Conservation (phyloP, 2,329 filamentous ascomycete species). For the Davidsoniella virescens region DNA sequence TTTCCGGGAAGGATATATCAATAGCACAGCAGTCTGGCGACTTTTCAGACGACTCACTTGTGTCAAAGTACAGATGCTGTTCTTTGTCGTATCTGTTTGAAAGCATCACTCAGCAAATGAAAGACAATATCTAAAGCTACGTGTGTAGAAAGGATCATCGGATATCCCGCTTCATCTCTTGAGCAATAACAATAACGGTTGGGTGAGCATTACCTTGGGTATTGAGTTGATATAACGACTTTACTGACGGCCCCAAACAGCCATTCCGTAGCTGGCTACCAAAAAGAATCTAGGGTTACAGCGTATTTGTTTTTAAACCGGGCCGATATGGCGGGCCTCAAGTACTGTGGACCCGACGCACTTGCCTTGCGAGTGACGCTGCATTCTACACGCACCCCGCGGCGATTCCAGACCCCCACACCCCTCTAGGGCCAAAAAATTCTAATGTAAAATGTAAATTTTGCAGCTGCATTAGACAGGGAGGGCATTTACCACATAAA, state of each 20-base stretch:
- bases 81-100: constrained; percentile 54
- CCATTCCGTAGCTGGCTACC: too few relatives aligned
- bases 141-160: too few relatives aligned
- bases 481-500: too few relatives aligned
- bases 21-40: constrained; percentile 10
- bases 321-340: background rate
- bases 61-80: constrained; percentile 58
- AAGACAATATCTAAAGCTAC: constrained; percentile 15
- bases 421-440: background rate
- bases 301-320: background rate
- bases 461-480: too few relatives aligned
- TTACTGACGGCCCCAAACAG: too few relatives aligned
- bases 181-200: too few relatives aligned
- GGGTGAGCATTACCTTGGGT: too few relatives aligned
- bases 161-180: too few relatives aligned
- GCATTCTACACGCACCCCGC: background rate
- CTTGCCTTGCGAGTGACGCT: background rate
- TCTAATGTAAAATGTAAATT: background rate
- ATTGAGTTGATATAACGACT: too few relatives aligned
- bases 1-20: constrained; percentile 40
- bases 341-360: background rate
- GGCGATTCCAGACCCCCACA: background rate
- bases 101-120: constrained; percentile 37
- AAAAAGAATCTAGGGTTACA: background rate
- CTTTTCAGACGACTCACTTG: constrained; percentile 28